phyloP scores from a whole-genome alignment of 2,329 filamentous ascomycete genomes.

The Sporothrix sp. region DNA sequence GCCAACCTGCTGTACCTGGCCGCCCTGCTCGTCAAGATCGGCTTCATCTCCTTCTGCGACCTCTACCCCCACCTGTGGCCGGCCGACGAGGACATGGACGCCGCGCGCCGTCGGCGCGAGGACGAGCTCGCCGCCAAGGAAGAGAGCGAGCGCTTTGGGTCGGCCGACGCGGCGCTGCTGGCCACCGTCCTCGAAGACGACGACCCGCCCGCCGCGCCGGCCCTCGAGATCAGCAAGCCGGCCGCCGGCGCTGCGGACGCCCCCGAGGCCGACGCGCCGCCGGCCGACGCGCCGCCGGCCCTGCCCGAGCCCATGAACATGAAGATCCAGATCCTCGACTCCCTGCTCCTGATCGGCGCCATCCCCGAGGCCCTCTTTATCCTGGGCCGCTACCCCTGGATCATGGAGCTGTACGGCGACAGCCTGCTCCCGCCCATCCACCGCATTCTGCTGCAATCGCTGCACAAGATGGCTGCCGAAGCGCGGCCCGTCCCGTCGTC shows the following conservation, averaged over 20 bases:
- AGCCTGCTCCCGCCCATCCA: constrained; percentile 64
- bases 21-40: constrained; percentile 89
- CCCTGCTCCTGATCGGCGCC: constrained; percentile 81
- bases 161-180: constrained; percentile 70
- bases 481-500: constrained; percentile 29
- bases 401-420: constrained; percentile 75
- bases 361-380: constrained; percentile 90
- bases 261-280: constrained; percentile 39
- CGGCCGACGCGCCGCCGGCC: constrained; percentile 36
- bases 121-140: constrained; percentile 75
- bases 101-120: constrained; percentile 56
- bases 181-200: constrained; percentile 81
- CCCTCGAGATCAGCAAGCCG: constrained; percentile 20
- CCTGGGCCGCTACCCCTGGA: constrained; percentile 78
- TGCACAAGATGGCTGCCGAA: constrained; percentile 60
- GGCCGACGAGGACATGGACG: constrained; percentile 71
- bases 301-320: constrained; percentile 72
- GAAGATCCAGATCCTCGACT: constrained; percentile 75
- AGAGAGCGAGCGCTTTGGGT: constrained; percentile 57
- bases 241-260: constrained; percentile 56
- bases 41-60: constrained; percentile 86
- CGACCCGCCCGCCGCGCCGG: constrained; percentile 51
- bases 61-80: constrained; percentile 90
- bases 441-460: constrained; percentile 71
- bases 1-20: constrained; percentile 89